These are phyloP conservation scores for Tetrahymena borealis DNA, from an alignment of 73 alveolate genomes.

Conservation along the genomic window DNA sequence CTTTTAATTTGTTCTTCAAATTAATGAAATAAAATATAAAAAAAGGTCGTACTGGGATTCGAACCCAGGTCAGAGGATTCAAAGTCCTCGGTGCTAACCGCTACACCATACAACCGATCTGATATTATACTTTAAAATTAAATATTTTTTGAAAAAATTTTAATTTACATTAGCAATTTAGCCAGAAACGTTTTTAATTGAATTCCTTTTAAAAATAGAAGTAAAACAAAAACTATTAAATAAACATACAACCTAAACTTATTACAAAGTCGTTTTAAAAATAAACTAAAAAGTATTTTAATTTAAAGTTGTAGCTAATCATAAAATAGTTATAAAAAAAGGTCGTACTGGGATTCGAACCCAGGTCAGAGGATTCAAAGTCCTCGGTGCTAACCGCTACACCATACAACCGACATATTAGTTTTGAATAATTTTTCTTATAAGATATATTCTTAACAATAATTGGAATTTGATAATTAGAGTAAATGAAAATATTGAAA, in stretches of 20 bases:
- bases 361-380: conserved; percentile 5
- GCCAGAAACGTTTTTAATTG: too few relatives aligned
- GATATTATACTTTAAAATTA: background rate
- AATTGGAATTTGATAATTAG: too few relatives aligned
- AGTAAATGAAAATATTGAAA: too few relatives aligned
- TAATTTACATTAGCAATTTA: too few relatives aligned
- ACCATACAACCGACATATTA: background rate
- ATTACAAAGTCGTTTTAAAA: too few relatives aligned
- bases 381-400: conserved; percentile 7
- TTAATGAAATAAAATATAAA: background rate
- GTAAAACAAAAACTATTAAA: too few relatives aligned
- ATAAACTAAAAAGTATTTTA: too few relatives aligned
- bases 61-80: conserved; percentile 6
- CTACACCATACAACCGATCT: conserved; percentile 1
- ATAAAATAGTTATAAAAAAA: background rate
- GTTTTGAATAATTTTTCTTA: background rate
- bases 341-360: conserved; percentile 6
- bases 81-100: conserved; percentile 6
- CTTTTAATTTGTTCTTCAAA: too few relatives aligned
- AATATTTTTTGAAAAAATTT: background rate
- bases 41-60: conserved; percentile 4
- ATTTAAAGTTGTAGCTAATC: background rate
- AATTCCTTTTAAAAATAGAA: too few relatives aligned
- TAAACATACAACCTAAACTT: too few relatives aligned
- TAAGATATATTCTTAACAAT: too few relatives aligned